These are phyloP conservation scores for Scutellaria barbata DNA, from an alignment of 257 asterid species.

Conservation along the genomic window DNA sequence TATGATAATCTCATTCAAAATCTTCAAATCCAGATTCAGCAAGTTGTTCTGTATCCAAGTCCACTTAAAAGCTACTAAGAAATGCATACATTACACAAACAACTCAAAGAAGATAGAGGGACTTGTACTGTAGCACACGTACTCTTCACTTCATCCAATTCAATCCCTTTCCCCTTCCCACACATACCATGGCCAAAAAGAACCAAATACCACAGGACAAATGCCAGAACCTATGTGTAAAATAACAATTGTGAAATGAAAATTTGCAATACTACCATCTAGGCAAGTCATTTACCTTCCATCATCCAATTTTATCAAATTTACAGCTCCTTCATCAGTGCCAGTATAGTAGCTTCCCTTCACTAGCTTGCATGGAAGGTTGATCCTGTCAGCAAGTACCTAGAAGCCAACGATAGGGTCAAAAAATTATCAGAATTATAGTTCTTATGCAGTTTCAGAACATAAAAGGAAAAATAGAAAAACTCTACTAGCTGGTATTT, in stretches of 20 bases:
- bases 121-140: not conserved
- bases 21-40: not conserved
- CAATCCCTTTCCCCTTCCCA: not conserved
- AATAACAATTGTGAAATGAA: slow-evolving; percentile 7
- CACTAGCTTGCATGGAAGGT: slow-evolving; percentile 92
- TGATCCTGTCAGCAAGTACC: slow-evolving; percentile 97
- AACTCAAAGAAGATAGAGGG: slow-evolving; percentile 18
- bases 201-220: not conserved
- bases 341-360: slow-evolving; percentile 98
- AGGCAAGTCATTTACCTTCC: slow-evolving; percentile 66
- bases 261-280: not conserved
- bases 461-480: slow-evolving; percentile 2
- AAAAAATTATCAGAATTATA: slow-evolving; percentile 27
- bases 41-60: not conserved
- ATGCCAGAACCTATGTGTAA: not conserved
- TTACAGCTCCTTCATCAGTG: slow-evolving; percentile 99
- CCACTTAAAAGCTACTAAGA: slow-evolving; percentile 20
- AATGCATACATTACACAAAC: slow-evolving; percentile 18
- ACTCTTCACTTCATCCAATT: slow-evolving; percentile 2
- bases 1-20: slow-evolving; percentile 15
- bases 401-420: slow-evolving; percentile 46
- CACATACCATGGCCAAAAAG: not conserved
- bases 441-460: slow-evolving; percentile 11
- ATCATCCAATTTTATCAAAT: slow-evolving; percentile 83
- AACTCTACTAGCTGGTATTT: not conserved